Evolutionary conservation across 352 stramenopile species (phyloP).

Genomic region (Phytopythium oedochilum): DNA sequence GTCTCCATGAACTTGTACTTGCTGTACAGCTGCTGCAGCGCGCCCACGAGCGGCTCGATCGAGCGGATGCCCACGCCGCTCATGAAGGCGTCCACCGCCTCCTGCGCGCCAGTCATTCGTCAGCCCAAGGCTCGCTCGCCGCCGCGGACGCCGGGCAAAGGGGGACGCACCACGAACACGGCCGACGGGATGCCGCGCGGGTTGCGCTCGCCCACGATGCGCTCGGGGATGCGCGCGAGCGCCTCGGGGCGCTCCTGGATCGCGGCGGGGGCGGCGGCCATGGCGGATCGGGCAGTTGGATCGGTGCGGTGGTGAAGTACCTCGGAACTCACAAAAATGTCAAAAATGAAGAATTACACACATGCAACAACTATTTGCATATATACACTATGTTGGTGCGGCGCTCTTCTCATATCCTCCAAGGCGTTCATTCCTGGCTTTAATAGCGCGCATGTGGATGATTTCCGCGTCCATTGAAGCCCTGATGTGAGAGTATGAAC

Average conservation of each 20-base stretch:
- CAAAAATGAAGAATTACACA: too few relatives aligned
- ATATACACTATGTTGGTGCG: too few relatives aligned
- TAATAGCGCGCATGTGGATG: too few relatives aligned
- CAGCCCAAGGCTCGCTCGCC: not conserved
- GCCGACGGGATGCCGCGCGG: slow-evolving; percentile 70
- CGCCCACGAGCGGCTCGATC: slow-evolving; percentile 75
- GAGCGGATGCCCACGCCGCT: slow-evolving; percentile 36
- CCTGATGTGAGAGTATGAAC: too few relatives aligned
- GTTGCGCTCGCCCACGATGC: slow-evolving; percentile 80
- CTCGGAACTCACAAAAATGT: too few relatives aligned
- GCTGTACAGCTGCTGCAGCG: slow-evolving; percentile 85
- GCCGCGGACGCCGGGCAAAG: slow-evolving; percentile 7
- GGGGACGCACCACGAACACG: slow-evolving; percentile 56
- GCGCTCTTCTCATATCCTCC: too few relatives aligned
- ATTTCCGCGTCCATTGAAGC: too few relatives aligned
- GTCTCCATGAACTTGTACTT: slow-evolving; percentile 92
- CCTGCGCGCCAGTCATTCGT: slow-evolving; percentile 19
- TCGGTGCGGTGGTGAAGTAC: too few relatives aligned
- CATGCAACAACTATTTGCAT: too few relatives aligned
- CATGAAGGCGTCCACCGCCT: slow-evolving; percentile 74
- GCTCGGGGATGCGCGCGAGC: slow-evolving; percentile 58
- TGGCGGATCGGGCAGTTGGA: not conserved
- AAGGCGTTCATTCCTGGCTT: too few relatives aligned
- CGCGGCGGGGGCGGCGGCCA: slow-evolving; percentile 22
- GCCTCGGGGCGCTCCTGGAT: slow-evolving; percentile 65